Conservation (phyloP, 176 grass and related monocot species). For the Phoenix dactylifera region DNA sequence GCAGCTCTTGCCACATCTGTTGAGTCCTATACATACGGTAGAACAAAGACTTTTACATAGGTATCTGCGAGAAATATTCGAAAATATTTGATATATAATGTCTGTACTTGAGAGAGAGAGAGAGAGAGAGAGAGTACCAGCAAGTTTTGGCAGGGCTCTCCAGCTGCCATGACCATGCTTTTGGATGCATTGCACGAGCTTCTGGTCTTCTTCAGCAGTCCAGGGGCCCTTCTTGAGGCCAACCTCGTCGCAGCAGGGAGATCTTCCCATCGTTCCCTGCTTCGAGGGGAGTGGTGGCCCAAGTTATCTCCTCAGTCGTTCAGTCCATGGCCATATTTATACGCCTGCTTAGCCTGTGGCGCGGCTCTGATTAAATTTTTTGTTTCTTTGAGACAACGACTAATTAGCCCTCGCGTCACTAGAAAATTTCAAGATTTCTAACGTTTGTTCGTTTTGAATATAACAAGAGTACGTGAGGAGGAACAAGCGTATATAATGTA, state of each 20-base stretch:
- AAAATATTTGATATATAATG: no score
- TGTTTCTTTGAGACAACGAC: no score
- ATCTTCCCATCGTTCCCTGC: slow-evolving; percentile 24
- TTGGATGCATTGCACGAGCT: slow-evolving; percentile 27
- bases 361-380: no score
- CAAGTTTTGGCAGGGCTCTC: slow-evolving; percentile 30
- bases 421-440: no score
- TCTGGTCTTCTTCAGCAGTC: slow-evolving; percentile 33
- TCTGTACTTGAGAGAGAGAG: slow-evolving; percentile 3
- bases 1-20: slow-evolving; percentile 45
- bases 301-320: no score
- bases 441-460: no score
- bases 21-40: slow-evolving; percentile 12
- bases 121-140: slow-evolving; percentile 20
- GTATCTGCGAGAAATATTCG: not conserved
- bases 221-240: slow-evolving; percentile 35
- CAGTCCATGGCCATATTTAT: no score
- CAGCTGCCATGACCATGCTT: slow-evolving; percentile 33
- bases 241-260: slow-evolving; percentile 28
- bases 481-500: no score
- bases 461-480: no score
- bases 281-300: not conserved
- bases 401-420: no score
- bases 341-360: no score
- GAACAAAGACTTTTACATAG: not conserved